Percentiles rank a stretch among this genome's conserved stretches.
These are phyloP conservation scores for Magnusiomyces sp. DNA, from an alignment of 1,139 yeast genomes.

Conservation along the genomic window DNA sequence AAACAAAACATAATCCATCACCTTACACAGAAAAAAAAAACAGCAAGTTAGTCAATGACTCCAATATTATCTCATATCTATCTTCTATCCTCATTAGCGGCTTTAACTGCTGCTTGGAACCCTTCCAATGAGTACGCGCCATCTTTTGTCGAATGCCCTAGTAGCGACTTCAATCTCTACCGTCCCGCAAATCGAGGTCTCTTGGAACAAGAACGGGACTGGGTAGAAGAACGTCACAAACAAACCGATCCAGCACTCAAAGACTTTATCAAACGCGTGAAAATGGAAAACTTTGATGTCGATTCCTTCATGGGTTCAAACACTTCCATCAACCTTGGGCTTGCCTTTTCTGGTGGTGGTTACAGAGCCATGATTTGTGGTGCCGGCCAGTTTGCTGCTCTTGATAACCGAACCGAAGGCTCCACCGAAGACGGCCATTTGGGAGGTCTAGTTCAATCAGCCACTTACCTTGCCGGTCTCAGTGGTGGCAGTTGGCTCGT, in stretches of 20 bases:
- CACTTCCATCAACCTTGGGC: slow-evolving; percentile 46
- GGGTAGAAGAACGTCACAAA: slow-evolving; percentile 37
- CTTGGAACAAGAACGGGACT: slow-evolving; percentile 19
- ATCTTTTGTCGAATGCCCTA: slow-evolving; percentile 22
- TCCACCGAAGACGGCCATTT: slow-evolving; percentile 51
- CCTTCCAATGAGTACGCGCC: slow-evolving; percentile 22
- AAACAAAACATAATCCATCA: too few species aligned
- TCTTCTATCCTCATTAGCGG: too few species aligned
- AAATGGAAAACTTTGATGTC: slow-evolving; percentile 52
- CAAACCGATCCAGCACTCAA: slow-evolving; percentile 46
- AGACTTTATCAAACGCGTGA: slow-evolving; percentile 49
- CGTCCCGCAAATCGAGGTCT: slow-evolving; percentile 20
- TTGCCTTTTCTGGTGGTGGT: slow-evolving; percentile 89
- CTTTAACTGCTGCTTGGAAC: slow-evolving; percentile 11
- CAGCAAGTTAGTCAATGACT: too few species aligned
- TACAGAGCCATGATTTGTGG: slow-evolving; percentile 85
- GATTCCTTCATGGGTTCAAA: slow-evolving; percentile 37
- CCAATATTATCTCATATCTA: too few species aligned
- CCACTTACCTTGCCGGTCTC: slow-evolving; percentile 76
- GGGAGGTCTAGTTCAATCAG: slow-evolving; percentile 72
- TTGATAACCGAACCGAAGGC: slow-evolving; percentile 63
- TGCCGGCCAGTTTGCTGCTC: slow-evolving; percentile 78
- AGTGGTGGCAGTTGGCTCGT: slow-evolving; percentile 90
- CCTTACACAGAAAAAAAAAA: too few species aligned
- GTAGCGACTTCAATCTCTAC: slow-evolving; percentile 14